phyloP scores from a whole-genome alignment of 2,329 filamentous ascomycete species.

The Septoria linicola region DNA sequence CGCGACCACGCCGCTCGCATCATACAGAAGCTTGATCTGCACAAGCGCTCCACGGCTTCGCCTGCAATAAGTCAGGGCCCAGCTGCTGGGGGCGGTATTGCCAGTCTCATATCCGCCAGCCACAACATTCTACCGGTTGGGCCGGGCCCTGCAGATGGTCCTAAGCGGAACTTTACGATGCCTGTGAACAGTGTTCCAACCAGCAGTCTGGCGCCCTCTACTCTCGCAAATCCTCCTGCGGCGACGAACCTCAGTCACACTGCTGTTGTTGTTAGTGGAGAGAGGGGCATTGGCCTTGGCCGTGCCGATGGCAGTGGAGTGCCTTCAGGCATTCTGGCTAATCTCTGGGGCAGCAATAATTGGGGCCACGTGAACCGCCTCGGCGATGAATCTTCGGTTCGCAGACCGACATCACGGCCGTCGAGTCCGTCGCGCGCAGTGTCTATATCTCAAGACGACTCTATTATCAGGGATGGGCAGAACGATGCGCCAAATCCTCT shows the following conservation, averaged over 20 bases:
- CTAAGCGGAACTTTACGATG: constrained; percentile 42
- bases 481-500: constrained; percentile 19
- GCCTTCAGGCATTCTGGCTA: constrained; percentile 83
- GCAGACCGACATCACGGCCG: constrained; percentile 24
- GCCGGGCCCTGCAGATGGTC: constrained; percentile 41
- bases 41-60: constrained; percentile 69
- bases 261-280: constrained; percentile 77
- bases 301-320: constrained; percentile 67
- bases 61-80: constrained; percentile 17
- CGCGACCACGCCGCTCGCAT: constrained; percentile 82
- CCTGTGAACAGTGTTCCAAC: constrained; percentile 36
- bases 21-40: constrained; percentile 88
- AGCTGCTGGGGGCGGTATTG: constrained; percentile 66
- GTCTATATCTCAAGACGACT: constrained; percentile 33
- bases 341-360: constrained; percentile 86
- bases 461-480: constrained; percentile 35
- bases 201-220: constrained; percentile 74
- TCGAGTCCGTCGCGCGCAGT: constrained; percentile 16
- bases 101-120: constrained; percentile 80
- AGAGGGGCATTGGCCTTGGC: constrained; percentile 62
- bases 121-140: constrained; percentile 73
- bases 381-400: constrained; percentile 50
- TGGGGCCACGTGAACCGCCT: constrained; percentile 70
- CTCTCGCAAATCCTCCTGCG: constrained; percentile 77
- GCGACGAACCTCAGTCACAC: constrained; percentile 83